phyloP scores from a whole-genome alignment of 1,284 basidiomycete species.

The Paramarasmius palmivorus region DNA sequence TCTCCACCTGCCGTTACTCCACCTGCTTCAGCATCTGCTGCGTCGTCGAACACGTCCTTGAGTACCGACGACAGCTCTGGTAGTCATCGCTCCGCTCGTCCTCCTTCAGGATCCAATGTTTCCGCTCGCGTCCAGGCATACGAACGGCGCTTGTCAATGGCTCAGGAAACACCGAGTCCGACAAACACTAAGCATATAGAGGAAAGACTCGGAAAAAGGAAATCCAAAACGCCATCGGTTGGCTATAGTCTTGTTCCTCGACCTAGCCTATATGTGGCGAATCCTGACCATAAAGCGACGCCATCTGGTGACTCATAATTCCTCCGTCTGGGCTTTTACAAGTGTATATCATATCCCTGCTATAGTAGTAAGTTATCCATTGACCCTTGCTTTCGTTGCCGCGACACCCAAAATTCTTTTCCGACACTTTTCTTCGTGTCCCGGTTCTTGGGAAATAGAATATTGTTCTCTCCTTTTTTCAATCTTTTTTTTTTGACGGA shows the following conservation, averaged over 20 bases:
- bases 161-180: slow-evolving; percentile 24
- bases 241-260: slow-evolving; percentile 59
- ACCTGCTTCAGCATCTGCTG: slow-evolving; percentile 14
- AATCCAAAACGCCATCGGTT: slow-evolving; percentile 21
- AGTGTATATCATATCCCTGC: slow-evolving; percentile 6
- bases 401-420: neutral
- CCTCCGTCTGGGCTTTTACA: slow-evolving; percentile 1
- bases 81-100: slow-evolving; percentile 9
- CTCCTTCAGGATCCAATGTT: slow-evolving; percentile 27
- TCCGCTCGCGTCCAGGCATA: slow-evolving; percentile 39
- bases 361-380: slow-evolving; percentile 1
- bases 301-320: slow-evolving; percentile 27
- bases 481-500: slow-evolving; percentile 2
- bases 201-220: slow-evolving; percentile 30
- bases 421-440: neutral
- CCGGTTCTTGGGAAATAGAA: neutral
- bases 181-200: slow-evolving; percentile 33
- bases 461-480: neutral
- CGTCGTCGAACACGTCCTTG: slow-evolving; percentile 15
- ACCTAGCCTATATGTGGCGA: slow-evolving; percentile 59
- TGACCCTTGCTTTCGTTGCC: slow-evolving; percentile 15
- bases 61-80: slow-evolving; percentile 10
- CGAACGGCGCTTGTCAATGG: slow-evolving; percentile 40
- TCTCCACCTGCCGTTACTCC: slow-evolving; percentile 17
- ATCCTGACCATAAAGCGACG: slow-evolving; percentile 47